Base-by-base conservation (phyloP, 192 early-diverging fungal genomes). In the Thamnidium elegans region DNA sequence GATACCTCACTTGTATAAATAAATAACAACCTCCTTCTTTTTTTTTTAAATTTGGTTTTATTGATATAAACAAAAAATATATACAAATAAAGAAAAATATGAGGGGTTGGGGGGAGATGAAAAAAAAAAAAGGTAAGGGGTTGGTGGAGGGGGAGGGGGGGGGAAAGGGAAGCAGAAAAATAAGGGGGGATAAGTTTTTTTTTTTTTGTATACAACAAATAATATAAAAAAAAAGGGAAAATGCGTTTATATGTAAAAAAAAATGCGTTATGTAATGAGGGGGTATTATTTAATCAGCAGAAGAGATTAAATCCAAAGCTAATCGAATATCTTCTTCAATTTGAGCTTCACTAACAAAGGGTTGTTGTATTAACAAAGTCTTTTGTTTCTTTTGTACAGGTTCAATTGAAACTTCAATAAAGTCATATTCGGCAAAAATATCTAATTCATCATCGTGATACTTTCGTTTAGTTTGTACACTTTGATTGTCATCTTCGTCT, bases 311-410 rank as follows among this genome's bases (percentile, higher is more conserved):
- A 32, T 69, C 67, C 23, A 62, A 55, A 45, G 61, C 61, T 34
- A 61, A 53, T 30, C 44, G 54, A 45, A 63, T 55, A 34, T 69
- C 67, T 55, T 63, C 55, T 20, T 69, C 67, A 55, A 55, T 54
- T 15, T 56, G 15, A 9, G 50, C 19, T 17, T 68, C 43, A 59
- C 58, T 42, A 26, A 23, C 17, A 19, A 21, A 59, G 43, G 9
- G 36, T 20, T 14, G 62, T 47, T 7, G 50, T 21, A 30, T 20
- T 20, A n/a, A 53, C 0, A 47, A 10, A 46, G 26, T 32, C 31
- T 66, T 50, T 11, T 52, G 42, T 4, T 54, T 19, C 17, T 47
- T 55, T 34, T 58, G 56, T 44, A 20, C 26, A 6, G 42, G 14
- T n/a, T 39, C 14, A 19, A 66, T 47, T n/a, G 68, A 26, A 1